Base-by-base conservation (phyloP, 768 basidiomycete genomes). In the Mycena epipterygia region DNA sequence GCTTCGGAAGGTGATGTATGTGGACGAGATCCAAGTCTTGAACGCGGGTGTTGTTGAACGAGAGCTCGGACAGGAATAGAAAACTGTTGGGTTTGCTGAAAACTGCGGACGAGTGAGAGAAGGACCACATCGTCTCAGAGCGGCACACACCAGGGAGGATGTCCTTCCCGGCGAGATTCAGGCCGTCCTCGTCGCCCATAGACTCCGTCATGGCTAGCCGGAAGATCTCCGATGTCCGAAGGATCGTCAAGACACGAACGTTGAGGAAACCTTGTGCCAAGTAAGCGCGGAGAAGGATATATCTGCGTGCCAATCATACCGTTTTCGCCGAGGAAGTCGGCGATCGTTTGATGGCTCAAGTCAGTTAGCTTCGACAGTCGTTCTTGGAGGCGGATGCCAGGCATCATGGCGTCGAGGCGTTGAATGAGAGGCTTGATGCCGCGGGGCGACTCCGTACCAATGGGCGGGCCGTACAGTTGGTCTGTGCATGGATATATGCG, bases 51-150 rank as follows among this genome's bases (percentile, higher is more conserved):
- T 83, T 84, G 35, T 80, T 81, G 58, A 92, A 84, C 4, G 85
- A 86, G n/a, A 92, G 83, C 58, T 86, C 83, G 9, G 80, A 74
- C 30, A 92, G 81, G 65, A 80, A 84, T 12, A 80, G 79, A 75
- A 90, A 93, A 72, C 85, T 85, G 67, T 86, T 83, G 1, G 87
- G 84, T 64, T 82, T 84, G 60, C 81, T 79, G 73, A 92, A 88
- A 6, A 84, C 90, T 90, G 71, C n/a, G 53, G 25, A 48, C 39
- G 27, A 49, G 62, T 55, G 65, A 35, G 53, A 56, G 29, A 16
- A 32, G 21, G 30, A 23, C 19, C 23, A 55, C 33, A 11, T 39
- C 44, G 46, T 75, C 25, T 56, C n/a, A 39, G 65, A 48, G 9
- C 23, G 27, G 35, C 41, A 32, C 73, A 73, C 73, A 89, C 88